These are phyloP conservation scores for Panaeolus cyanescens DNA, from an alignment of 768 basidiomycete species.

Conservation along the genomic window DNA sequence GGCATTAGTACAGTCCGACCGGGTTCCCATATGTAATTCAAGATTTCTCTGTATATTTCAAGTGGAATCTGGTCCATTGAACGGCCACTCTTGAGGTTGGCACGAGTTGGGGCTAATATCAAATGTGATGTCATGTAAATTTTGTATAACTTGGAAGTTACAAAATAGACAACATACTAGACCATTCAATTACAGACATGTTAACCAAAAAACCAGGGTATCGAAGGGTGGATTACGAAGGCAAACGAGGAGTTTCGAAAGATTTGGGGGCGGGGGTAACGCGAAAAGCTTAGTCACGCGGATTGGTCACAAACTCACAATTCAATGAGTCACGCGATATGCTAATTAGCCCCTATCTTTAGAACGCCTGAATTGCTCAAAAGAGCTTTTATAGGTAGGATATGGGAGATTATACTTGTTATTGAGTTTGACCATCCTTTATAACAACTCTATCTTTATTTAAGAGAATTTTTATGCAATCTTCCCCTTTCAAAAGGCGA, in stretches of 20 bases:
- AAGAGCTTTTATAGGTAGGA: no score
- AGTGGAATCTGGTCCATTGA: slow-evolving; percentile 35
- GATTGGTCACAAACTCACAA: neutral
- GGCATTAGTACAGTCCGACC: slow-evolving; percentile 15
- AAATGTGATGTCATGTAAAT: neutral
- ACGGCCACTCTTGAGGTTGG: slow-evolving; percentile 13
- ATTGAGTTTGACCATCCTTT: no score
- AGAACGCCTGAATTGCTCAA: no score
- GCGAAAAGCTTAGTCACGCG: neutral
- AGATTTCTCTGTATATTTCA: slow-evolving; percentile 46
- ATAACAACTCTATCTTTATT: no score
- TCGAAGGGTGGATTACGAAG: neutral
- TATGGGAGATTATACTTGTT: no score
- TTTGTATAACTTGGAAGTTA: neutral
- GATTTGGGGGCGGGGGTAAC: neutral
- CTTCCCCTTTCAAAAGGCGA: no score
- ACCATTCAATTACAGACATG: slow-evolving; percentile 8
- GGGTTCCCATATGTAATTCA: slow-evolving; percentile 29
- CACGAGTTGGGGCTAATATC: slow-evolving; percentile 16
- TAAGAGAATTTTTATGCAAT: no score
- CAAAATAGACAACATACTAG: slow-evolving; percentile 2
- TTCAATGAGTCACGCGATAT: neutral
- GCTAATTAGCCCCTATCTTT: slow-evolving; percentile 1
- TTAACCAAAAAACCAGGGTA: neutral
- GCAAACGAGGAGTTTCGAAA: neutral